Evolutionary conservation across 495 filamentous ascomycete species (phyloP), one percentile per base, ranked within the genome.

Genomic region (Aspergillus homomorphus): DNA sequence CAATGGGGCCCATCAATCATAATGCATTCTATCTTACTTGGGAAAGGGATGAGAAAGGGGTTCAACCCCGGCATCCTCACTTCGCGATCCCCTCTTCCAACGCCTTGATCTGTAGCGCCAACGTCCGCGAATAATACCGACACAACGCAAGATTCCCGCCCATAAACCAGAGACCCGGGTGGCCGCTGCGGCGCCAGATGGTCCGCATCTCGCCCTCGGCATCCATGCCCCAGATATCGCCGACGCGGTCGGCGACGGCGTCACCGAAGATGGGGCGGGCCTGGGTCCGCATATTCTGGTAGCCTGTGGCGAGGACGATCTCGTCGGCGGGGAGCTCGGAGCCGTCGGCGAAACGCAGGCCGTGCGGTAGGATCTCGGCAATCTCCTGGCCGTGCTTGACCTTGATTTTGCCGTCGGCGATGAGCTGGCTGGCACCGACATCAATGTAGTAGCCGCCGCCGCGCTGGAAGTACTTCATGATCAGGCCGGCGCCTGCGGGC

Each of bases 361-460:
- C 84, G n/a, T 79, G 63, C 0, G 81, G 76, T 3, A 87, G 69
- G 26, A 93, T 75, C 64, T 83, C 75, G 8, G 71, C 66, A 56
- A 92, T 82, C 57, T 88, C 85, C 48, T 80, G 73, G 4, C 88
- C 86, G 60, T 89, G 86, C 69, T 89, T 89, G 53, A 94, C 77
- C 58, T 83, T 84, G 70, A 96, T 81, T 70, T 89, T 89, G 18
- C 90, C 86, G 54, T 90, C 87, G 20, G 80, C 75, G 64, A 96
- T 90, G 18, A 94, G 76, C 70, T 84, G 75, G 19, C 84, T 85
- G 19, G 82, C 82, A 1, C 80, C 79, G 5, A 93, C 89, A 62
- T 94, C 90, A 65, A 93, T 86, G 62, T 92, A 91, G 68, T 93
- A 92, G 0, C 88, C 88, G 0, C 89, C 89, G 1, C 88, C 88